These are phyloP conservation scores for Cladosporium oxysporum DNA, from an alignment of 2,329 filamentous ascomycete species.

Conservation along the genomic window DNA sequence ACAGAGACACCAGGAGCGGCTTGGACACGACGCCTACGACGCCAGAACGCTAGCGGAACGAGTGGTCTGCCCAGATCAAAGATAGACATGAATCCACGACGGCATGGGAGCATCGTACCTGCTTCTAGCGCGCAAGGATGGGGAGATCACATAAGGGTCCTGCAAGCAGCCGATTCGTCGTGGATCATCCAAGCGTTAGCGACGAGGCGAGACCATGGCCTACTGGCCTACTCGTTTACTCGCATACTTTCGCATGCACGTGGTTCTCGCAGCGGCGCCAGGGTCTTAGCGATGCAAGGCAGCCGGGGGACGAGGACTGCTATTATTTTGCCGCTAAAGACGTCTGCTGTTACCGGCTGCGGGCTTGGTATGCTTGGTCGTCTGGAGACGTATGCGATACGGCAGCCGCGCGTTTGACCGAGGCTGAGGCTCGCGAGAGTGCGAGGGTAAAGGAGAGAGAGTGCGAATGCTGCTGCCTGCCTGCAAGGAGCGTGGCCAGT, in stretches of 20 bases:
- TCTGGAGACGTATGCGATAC: constrained; percentile 10
- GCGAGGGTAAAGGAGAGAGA: background rate
- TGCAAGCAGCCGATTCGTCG: background rate
- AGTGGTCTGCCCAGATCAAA: constrained; percentile 2
- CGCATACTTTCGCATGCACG: constrained; percentile 14
- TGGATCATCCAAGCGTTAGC: background rate
- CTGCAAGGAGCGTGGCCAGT: background rate
- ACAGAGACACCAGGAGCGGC: constrained; percentile 6
- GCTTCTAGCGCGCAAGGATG: constrained; percentile 6
- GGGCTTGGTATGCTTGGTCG: background rate
- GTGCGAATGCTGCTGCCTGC: constrained; percentile 2
- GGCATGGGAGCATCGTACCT: constrained; percentile 5
- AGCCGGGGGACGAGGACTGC: background rate
- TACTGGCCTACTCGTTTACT: background rate
- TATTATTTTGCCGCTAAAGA: background rate
- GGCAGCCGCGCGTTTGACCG: constrained; percentile 15
- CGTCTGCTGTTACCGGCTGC: background rate
- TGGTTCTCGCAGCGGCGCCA: constrained; percentile 5
- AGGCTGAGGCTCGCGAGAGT: constrained; percentile 5
- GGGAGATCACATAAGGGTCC: constrained; percentile 2
- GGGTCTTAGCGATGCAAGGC: constrained; percentile 13
- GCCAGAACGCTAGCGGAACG: constrained; percentile 8
- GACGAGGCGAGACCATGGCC: background rate
- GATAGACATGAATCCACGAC: constrained; percentile 5
- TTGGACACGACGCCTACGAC: constrained; percentile 1